phyloP scores from a whole-genome alignment of 495 filamentous ascomycete species.

The Penicillium paxilli region DNA sequence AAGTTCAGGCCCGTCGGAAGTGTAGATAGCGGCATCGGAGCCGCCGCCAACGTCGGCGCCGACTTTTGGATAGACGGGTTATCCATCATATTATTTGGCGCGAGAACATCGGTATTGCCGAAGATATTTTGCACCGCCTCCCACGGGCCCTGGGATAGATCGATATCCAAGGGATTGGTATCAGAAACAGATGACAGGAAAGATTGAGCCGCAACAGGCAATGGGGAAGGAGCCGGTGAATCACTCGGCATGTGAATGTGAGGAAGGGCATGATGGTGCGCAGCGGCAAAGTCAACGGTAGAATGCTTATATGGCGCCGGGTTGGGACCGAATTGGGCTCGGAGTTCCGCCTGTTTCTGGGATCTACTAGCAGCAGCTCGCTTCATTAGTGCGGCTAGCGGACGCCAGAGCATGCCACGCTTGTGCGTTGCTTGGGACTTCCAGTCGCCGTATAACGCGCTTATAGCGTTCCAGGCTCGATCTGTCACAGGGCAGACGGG shows the following conservation, averaged over 20 bases:
- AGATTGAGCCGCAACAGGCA: background rate
- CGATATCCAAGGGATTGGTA: slow-evolving; percentile 21
- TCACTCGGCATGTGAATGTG: slow-evolving; percentile 16
- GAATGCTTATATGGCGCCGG: slow-evolving; percentile 4
- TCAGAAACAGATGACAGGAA: background rate
- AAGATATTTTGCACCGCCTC: slow-evolving; percentile 32
- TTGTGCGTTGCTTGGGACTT: slow-evolving; percentile 52
- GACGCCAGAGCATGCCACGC: slow-evolving; percentile 70
- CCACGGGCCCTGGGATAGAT: slow-evolving; percentile 31
- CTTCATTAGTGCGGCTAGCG: slow-evolving; percentile 68
- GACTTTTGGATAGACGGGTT: slow-evolving; percentile 5
- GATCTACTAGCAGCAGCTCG: slow-evolving; percentile 51
- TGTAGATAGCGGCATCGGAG: slow-evolving; percentile 10
- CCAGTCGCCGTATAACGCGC: slow-evolving; percentile 56
- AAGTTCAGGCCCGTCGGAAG: slow-evolving; percentile 3
- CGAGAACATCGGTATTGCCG: slow-evolving; percentile 29
- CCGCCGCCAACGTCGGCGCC: slow-evolving; percentile 1
- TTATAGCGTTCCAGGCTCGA: slow-evolving; percentile 77
- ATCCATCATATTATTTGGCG: slow-evolving; percentile 11
- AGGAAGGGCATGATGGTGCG: slow-evolving; percentile 11
- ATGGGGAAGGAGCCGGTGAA: background rate
- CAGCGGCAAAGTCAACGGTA: background rate
- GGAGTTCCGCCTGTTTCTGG: slow-evolving; percentile 34
- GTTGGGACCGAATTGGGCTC: slow-evolving; percentile 18
- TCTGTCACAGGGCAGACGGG: slow-evolving; percentile 69